A percentile compares a stretch with the other conserved stretches of the same genome.
These are phyloP conservation scores for Cystobasidium onofrii DNA, from an alignment of 768 basidiomycete genomes.

Conservation along the genomic window DNA sequence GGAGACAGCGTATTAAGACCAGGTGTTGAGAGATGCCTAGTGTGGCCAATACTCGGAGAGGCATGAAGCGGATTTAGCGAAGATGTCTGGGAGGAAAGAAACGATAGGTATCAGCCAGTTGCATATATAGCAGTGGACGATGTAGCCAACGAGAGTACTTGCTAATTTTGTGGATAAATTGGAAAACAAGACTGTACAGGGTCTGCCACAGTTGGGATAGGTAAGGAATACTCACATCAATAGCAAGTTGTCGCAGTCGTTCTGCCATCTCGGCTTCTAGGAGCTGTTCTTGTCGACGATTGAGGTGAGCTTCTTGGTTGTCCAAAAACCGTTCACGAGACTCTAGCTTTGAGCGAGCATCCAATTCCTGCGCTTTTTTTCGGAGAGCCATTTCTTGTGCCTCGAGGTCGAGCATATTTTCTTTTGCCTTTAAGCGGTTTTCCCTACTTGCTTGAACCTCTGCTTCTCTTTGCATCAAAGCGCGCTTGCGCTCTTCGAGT, in stretches of 20 bases:
- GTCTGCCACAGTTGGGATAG: too few species aligned
- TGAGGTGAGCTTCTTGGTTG: neutral
- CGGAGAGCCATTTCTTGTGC: neutral
- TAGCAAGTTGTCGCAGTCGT: neutral
- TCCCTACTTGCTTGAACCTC: neutral
- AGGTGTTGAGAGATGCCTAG: neutral
- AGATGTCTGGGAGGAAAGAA: neutral
- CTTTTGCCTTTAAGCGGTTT: neutral
- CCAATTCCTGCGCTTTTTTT: neutral
- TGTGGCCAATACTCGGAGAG: neutral
- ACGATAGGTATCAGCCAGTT: neutral
- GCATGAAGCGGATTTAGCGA: slow-evolving; percentile 16
- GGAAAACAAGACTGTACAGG: too few species aligned
- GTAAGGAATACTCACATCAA: slow-evolving; percentile 17
- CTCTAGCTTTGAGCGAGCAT: neutral
- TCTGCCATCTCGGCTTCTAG: slow-evolving; percentile 1
- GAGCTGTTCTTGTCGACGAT: neutral
- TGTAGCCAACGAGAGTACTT: too few species aligned
- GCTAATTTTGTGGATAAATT: too few species aligned
- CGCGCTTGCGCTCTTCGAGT: slow-evolving; percentile 7
- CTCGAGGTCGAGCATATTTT: neutral
- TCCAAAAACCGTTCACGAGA: neutral
- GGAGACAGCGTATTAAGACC: neutral
- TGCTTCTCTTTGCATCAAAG: neutral
- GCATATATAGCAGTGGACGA: neutral